Conservation (phyloP, 305 asterid species). For the Andrographis paniculata region DNA sequence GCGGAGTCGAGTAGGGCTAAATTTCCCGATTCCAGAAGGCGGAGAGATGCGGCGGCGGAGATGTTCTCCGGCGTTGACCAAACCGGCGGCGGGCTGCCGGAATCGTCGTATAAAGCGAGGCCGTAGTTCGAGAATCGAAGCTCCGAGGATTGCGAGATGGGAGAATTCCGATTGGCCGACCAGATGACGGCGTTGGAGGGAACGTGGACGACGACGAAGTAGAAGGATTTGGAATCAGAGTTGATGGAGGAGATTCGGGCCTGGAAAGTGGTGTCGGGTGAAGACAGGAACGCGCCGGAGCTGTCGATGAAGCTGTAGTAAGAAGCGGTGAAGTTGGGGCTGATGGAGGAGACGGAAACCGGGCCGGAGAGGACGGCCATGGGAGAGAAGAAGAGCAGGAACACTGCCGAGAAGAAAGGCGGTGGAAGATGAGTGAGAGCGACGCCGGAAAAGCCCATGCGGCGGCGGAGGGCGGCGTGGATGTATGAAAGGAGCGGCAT, state of each 20-base stretch:
- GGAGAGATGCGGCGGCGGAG: conserved; percentile 28
- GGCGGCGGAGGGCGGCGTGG: no score
- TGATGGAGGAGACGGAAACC: neutral
- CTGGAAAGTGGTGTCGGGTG: neutral
- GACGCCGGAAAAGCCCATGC: no score
- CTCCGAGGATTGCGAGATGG: neutral
- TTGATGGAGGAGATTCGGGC: neutral
- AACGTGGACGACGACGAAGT: neutral
- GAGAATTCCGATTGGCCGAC: neutral
- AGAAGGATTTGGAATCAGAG: neutral
- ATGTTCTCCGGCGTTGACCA: conserved; percentile 51
- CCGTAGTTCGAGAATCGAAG: neutral
- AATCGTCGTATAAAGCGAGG: neutral
- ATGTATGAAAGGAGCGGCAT: no score
- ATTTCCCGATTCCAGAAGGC: conserved; percentile 47
- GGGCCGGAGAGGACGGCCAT: no score
- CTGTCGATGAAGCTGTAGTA: neutral
- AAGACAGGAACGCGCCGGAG: neutral
- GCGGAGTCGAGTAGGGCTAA: conserved; percentile 44
- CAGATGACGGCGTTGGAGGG: neutral
- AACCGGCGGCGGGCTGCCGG: conserved; percentile 18
- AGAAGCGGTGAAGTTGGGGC: neutral
- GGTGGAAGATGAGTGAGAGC: no score
- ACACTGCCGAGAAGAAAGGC: no score
- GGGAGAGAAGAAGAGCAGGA: no score